Conservation (phyloP, 1,139 yeast genomes). For the Candida sanyaensis region DNA sequence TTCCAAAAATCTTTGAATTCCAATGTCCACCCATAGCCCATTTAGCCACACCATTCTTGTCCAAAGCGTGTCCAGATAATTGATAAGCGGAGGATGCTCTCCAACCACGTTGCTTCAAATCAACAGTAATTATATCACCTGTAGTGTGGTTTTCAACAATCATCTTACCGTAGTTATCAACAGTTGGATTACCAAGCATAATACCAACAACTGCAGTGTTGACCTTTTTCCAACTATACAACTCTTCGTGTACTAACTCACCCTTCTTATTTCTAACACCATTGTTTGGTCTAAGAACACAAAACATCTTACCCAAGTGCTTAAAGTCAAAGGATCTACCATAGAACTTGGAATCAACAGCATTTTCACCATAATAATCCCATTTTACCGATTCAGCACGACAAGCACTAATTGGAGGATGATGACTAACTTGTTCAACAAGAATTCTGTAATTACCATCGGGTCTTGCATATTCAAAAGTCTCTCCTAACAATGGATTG, state of each 20-base stretch:
- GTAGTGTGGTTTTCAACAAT: slow-evolving; percentile 81
- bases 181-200: slow-evolving; percentile 90
- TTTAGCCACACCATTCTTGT: slow-evolving; percentile 55
- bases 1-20: slow-evolving; percentile 87
- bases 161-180: slow-evolving; percentile 94
- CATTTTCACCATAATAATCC: slow-evolving; percentile 95
- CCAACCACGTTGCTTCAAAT: slow-evolving; percentile 95
- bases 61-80: slow-evolving; percentile 74
- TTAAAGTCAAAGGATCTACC: slow-evolving; percentile 94
- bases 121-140: slow-evolving; percentile 77
- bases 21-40: slow-evolving; percentile 92
- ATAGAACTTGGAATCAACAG: slow-evolving; percentile 84
- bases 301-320: slow-evolving; percentile 91
- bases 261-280: slow-evolving; percentile 50
- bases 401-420: slow-evolving; percentile 94
- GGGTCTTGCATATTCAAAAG: slow-evolving; percentile 89
- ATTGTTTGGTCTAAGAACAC: slow-evolving; percentile 73
- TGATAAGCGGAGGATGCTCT: slow-evolving; percentile 90
- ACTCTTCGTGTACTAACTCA: slow-evolving; percentile 51
- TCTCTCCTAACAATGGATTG: slow-evolving; percentile 93
- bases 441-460: slow-evolving; percentile 82
- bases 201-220: slow-evolving; percentile 94
- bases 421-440: slow-evolving; percentile 95
- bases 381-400: slow-evolving; percentile 85
- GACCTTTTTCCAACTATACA: slow-evolving; percentile 91